Conservation (phyloP, 176 grass and related monocot genomes). For the Cenchrus fungigraminus region DNA sequence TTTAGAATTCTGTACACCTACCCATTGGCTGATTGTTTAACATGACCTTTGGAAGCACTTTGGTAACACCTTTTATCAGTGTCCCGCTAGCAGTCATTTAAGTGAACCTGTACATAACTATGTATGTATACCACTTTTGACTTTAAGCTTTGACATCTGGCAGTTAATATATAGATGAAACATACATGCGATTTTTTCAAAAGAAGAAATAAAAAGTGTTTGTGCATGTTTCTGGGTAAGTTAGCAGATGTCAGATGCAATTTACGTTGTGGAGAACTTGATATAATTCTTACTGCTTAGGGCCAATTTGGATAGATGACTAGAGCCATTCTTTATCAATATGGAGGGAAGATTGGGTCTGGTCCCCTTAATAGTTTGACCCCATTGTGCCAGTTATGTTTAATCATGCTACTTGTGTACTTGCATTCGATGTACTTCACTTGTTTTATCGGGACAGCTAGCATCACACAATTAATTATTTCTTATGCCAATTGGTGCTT, state of each 20-base stretch:
- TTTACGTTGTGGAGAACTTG: slow-evolving; percentile 13
- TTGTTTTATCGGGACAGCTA: slow-evolving; percentile 26
- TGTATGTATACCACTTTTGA: slow-evolving; percentile 6
- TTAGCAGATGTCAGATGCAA: slow-evolving; percentile 20
- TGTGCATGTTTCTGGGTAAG: slow-evolving; percentile 8
- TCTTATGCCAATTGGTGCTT: slow-evolving; percentile 1
- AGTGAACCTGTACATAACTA: background rate
- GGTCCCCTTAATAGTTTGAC: background rate
- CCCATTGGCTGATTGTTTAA: slow-evolving; percentile 25
- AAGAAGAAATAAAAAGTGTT: background rate
- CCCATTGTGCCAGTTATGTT: background rate
- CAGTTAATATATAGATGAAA: background rate
- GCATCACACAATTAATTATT: background rate
- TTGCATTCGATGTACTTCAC: background rate
- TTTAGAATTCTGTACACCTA: slow-evolving; percentile 4
- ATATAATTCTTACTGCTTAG: slow-evolving; percentile 21
- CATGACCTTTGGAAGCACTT: background rate
- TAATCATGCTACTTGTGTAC: slow-evolving; percentile 25
- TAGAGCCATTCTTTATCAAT: background rate
- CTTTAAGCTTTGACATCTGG: slow-evolving; percentile 22
- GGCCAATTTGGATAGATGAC: background rate
- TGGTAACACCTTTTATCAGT: slow-evolving; percentile 31
- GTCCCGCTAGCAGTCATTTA: background rate
- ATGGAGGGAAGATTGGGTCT: background rate
- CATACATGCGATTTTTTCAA: background rate